Base-by-base conservation (phyloP, 2,329 filamentous ascomycete genomes). In the Diplodia sapinea region DNA sequence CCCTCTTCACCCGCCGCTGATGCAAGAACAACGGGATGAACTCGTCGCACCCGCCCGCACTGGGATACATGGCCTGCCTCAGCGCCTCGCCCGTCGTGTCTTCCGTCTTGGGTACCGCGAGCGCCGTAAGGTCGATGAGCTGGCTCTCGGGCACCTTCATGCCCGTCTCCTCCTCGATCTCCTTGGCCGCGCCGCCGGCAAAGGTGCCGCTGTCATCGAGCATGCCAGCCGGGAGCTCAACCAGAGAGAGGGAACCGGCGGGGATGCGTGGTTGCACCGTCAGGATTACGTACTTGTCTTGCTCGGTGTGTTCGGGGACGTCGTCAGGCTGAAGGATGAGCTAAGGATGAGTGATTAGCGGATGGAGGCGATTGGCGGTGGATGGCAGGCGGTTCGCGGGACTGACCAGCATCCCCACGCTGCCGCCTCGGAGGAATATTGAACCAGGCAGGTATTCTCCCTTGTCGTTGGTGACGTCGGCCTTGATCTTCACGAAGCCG, bases 211-310 rank as follows among this genome's bases (percentile, higher is more conserved):
- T 68, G 69, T 84, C 84, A 70, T 88, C 86, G 1, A 88, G 78
- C 85, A 88, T 88, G 20, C 86, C 86, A 0, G 86, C 86, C 2
- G 86, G 86, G 9, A 88, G 82, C 72, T 88, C 86, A 13, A 80
- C 72, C 68, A 88, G 85, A 1, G 82, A 77, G 3, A 88, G 79
- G 1, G 82, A 85, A 0, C 83, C 85, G 0, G 85, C 84, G 4
- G 86, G 83, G 12, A 87, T 82, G 31, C 86, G 83, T 12, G 86
- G 86, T 70, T 88, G 86, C 4, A 87, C 74, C 0, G 86, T 86
- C 11, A 88, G 71, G 31, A 88, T 79, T 4, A 83, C 84, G 59
- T 83, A 76, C 71, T 85, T 85, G 54, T 83, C 81, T 6, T 71
- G 71, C 68, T 84, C 80, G 12, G 79, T 76, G 1, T 76, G 74